Conservation (phyloP, 2,329 filamentous ascomycete genomes). For the Diaporthe aspalathi region DNA sequence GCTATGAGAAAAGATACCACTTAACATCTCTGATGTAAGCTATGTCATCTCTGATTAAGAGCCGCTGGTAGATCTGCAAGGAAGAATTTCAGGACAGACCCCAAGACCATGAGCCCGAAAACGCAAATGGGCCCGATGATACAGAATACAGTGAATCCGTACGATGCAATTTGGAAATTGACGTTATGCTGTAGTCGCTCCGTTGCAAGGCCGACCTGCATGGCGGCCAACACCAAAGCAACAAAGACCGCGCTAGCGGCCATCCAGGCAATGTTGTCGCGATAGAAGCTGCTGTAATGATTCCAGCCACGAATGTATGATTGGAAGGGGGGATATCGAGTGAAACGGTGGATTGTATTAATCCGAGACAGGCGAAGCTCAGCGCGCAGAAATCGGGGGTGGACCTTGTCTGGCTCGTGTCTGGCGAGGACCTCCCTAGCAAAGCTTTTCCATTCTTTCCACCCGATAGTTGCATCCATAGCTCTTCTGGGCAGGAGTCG, state of each 20-base stretch:
- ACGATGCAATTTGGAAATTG: not conserved
- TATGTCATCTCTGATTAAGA: too few species aligned
- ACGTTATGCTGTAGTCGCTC: not conserved
- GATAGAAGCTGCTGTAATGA: slow-evolving; percentile 37
- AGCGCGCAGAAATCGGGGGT: slow-evolving; percentile 42
- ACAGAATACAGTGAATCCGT: not conserved
- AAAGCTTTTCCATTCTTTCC: not conserved
- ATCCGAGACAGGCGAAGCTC: slow-evolving; percentile 42
- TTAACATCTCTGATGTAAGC: too few species aligned
- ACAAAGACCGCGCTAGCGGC: not conserved
- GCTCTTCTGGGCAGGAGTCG: not conserved
- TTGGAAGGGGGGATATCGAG: slow-evolving; percentile 32
- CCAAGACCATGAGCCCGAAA: not conserved
- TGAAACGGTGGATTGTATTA: slow-evolving; percentile 40
- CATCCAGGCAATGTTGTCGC: not conserved
- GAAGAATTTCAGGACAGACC: too few species aligned
- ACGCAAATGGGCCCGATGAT: not conserved
- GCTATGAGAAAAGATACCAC: too few species aligned
- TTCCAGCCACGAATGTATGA: slow-evolving; percentile 36
- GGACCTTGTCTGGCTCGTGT: slow-evolving; percentile 33
- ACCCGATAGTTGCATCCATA: not conserved
- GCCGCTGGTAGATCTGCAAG: too few species aligned
- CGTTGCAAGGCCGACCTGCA: slow-evolving; percentile 1
- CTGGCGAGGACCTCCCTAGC: slow-evolving; percentile 36
- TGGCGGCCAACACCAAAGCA: not conserved